Conservation (phyloP, 75 land plant species). For the Sequoia sempervirens region DNA sequence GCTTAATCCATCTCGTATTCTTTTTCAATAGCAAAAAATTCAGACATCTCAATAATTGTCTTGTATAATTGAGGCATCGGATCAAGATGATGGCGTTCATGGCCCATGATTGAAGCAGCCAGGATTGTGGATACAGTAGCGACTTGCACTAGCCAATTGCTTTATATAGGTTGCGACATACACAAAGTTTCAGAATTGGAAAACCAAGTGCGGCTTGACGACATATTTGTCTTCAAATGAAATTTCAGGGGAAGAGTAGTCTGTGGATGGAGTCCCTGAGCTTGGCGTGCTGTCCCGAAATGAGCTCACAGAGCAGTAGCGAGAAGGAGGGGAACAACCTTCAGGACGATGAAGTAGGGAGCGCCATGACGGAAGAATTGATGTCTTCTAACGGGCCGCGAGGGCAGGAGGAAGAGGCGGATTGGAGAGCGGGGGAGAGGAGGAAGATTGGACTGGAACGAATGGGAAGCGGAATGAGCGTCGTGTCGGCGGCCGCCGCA, state of each 20-base stretch:
- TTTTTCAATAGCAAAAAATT: not conserved
- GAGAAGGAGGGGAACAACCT: not conserved
- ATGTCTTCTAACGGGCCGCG: not conserved
- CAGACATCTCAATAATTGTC: conserved; percentile 5
- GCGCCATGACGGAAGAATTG: conserved; percentile 2
- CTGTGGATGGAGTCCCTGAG: not conserved
- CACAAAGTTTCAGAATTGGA: not conserved
- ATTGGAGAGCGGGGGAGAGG: not conserved
- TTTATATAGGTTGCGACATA: not conserved
- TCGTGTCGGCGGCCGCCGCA: not conserved
- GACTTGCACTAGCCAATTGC: not conserved
- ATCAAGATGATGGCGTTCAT: not conserved
- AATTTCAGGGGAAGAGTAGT: not conserved
- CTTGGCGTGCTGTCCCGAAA: not conserved
- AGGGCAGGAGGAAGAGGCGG: not conserved
- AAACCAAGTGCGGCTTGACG: not conserved
- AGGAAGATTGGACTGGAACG: conserved; percentile 6
- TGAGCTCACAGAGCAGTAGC: not conserved
- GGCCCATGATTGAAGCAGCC: not conserved
- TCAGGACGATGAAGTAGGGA: not conserved
- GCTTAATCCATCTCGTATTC: not conserved
- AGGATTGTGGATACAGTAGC: not conserved
- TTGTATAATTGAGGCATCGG: not conserved
- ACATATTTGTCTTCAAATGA: not conserved
- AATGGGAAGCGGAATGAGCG: conserved; percentile 26